Evolutionary conservation across 495 filamentous ascomycete species (phyloP).

Genomic region (Lasiosphaeria miniovina): DNA sequence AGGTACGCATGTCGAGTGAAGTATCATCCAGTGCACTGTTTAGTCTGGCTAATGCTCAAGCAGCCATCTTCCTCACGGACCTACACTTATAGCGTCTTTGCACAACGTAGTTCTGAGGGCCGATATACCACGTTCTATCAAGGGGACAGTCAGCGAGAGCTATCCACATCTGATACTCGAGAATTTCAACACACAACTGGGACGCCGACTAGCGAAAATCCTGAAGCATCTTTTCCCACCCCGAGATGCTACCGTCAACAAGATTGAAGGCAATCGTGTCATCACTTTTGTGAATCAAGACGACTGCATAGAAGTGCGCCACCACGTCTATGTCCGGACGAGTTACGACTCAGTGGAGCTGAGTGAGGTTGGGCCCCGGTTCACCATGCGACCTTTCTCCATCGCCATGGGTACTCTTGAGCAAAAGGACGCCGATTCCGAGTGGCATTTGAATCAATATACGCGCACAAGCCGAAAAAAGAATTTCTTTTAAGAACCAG

Average conservation of each 20-base stretch:
- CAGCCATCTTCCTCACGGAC: conserved; percentile 90
- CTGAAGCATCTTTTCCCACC: conserved; percentile 95
- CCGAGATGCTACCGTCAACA: conserved; percentile 63
- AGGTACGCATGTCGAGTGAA: no score
- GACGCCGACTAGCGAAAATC: conserved; percentile 80
- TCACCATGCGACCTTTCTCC: conserved; percentile 95
- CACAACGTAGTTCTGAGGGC: conserved; percentile 93
- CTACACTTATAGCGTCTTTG: conserved; percentile 84
- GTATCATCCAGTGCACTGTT: no score
- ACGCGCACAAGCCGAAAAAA: conserved; percentile 90
- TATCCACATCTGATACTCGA: conserved; percentile 97
- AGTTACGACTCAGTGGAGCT: conserved; percentile 86
- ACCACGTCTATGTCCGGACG: conserved; percentile 60
- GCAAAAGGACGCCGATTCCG: conserved; percentile 92
- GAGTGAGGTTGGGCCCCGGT: conserved; percentile 90
- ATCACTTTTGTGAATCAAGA: conserved; percentile 95
- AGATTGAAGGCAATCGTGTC: conserved; percentile 80
- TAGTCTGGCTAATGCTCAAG: no score
- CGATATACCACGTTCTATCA: conserved; percentile 82
- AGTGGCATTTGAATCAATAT: conserved; percentile 94
- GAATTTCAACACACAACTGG: conserved; percentile 81
- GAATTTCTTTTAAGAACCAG: conserved; percentile 61
- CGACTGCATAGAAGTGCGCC: conserved; percentile 74
- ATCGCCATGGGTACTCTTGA: conserved; percentile 91
- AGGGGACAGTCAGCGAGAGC: conserved; percentile 88